Conservation (phyloP, 1,139 yeast species). For the Zygoascus hellenicus region DNA sequence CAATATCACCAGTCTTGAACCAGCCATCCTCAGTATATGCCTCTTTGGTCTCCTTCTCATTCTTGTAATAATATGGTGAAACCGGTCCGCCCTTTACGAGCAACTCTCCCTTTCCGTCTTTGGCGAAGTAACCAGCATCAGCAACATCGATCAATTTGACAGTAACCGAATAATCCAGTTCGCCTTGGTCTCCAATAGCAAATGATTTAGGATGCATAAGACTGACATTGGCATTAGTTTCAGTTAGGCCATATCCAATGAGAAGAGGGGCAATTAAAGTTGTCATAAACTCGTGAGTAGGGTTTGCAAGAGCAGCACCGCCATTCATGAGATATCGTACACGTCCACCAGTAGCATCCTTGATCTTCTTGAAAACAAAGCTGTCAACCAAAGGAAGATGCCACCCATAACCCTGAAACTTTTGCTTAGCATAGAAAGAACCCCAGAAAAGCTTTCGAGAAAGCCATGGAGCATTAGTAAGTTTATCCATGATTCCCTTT, state of each 20-base stretch:
- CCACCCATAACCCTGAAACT: constrained; percentile 55
- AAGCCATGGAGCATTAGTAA: constrained; percentile 58
- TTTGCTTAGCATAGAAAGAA: constrained; percentile 67
- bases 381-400: constrained; percentile 68
- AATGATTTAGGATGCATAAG: constrained; percentile 60
- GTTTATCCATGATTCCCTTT: constrained; percentile 81
- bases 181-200: constrained; percentile 75
- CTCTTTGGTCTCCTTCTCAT: constrained; percentile 70
- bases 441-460: constrained; percentile 86
- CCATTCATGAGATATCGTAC: constrained; percentile 75
- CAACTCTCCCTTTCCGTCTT: constrained; percentile 90
- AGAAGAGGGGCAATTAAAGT: constrained; percentile 82
- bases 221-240: constrained; percentile 85
- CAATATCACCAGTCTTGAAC: constrained; percentile 97
- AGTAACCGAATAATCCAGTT: constrained; percentile 75
- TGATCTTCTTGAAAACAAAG: constrained; percentile 77
- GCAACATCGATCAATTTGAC: constrained; percentile 86
- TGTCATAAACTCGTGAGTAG: constrained; percentile 80
- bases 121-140: constrained; percentile 89
- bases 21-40: constrained; percentile 84
- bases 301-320: constrained; percentile 84
- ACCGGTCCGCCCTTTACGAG: constrained; percentile 72
- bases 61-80: constrained; percentile 71
- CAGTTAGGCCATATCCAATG: constrained; percentile 95
- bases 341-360: constrained; percentile 93